Conservation (phyloP, 2,329 filamentous ascomycete genomes). For the Calonectria hawksworthii region DNA sequence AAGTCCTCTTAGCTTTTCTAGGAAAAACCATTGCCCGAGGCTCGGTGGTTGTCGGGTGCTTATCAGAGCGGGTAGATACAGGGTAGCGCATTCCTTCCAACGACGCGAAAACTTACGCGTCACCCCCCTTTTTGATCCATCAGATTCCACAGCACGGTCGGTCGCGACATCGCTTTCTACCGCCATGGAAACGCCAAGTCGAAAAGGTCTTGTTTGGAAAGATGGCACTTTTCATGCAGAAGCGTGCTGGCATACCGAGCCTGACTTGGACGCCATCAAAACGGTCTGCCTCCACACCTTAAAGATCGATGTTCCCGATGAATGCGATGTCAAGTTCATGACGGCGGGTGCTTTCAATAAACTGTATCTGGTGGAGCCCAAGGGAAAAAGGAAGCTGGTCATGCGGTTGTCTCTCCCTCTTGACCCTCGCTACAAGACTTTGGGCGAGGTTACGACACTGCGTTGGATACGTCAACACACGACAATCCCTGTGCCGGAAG, state of each 20-base stretch:
- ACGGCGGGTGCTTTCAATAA: constrained; percentile 39
- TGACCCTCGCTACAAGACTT: constrained; percentile 52
- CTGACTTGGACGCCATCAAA: constrained; percentile 29
- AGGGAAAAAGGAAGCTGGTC: constrained; percentile 27
- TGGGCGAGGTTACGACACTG: constrained; percentile 56
- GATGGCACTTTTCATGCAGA: constrained; percentile 10
- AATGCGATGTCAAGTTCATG: constrained; percentile 32
- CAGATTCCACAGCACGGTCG: background rate
- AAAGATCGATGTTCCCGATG: constrained; percentile 10
- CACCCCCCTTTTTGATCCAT: background rate
- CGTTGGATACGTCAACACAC: constrained; percentile 49
- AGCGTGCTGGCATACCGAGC: constrained; percentile 35
- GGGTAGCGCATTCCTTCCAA: background rate
- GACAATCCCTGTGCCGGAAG: constrained; percentile 49
- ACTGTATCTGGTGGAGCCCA: constrained; percentile 35
- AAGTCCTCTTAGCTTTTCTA: too few relatives aligned
- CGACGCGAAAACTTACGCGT: background rate
- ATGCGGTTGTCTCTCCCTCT: constrained; percentile 55
- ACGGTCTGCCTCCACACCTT: constrained; percentile 27
- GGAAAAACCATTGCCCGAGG: too few relatives aligned
- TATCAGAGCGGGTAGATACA: background rate
- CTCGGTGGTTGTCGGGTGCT: too few relatives aligned
- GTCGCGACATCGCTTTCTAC: too few relatives aligned
- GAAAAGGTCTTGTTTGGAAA: constrained; percentile 29
- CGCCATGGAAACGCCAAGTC: background rate